These are phyloP conservation scores for Zymoseptoria ardabiliae DNA, from an alignment of 2,329 filamentous ascomycete genomes.

Conservation along the genomic window DNA sequence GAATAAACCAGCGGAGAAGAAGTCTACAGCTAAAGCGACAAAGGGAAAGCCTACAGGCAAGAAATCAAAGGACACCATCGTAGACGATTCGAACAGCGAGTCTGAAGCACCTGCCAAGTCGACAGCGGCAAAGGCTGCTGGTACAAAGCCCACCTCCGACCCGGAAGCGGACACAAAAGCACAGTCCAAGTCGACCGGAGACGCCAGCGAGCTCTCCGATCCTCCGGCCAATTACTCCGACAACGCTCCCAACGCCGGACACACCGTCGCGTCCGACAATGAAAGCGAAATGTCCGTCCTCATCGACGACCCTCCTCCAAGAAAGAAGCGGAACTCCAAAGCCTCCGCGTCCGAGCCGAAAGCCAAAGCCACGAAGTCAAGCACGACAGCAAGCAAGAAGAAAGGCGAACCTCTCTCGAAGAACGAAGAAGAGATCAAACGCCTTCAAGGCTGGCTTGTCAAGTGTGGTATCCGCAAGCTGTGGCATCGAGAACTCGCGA, in stretches of 20 bases:
- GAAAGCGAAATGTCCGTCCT: slow-evolving; percentile 65
- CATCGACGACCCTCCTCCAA: slow-evolving; percentile 66
- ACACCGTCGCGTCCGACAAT: slow-evolving; percentile 13
- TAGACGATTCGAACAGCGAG: slow-evolving; percentile 10
- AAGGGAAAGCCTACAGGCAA: slow-evolving; percentile 5
- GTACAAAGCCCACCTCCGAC: not conserved
- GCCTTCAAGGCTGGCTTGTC: slow-evolving; percentile 72
- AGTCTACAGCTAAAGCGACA: not conserved
- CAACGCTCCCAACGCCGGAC: slow-evolving; percentile 8
- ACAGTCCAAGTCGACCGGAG: slow-evolving; percentile 5
- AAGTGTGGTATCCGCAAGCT: slow-evolving; percentile 92
- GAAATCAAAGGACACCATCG: slow-evolving; percentile 4
- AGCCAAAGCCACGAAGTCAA: slow-evolving; percentile 30
- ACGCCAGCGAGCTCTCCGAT: slow-evolving; percentile 18
- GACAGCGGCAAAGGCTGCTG: slow-evolving; percentile 4
- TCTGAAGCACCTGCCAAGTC: not conserved
- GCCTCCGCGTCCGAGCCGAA: slow-evolving; percentile 26
- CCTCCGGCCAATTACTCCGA: slow-evolving; percentile 12
- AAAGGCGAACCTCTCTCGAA: slow-evolving; percentile 42
- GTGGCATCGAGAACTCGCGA: slow-evolving; percentile 78
- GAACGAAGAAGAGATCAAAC: slow-evolving; percentile 76
- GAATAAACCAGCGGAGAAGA: slow-evolving; percentile 3
- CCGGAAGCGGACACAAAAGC: slow-evolving; percentile 4
- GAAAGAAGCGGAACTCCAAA: slow-evolving; percentile 45
- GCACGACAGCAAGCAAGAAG: slow-evolving; percentile 23